Evolutionary conservation across 1,284 basidiomycete species (phyloP).

Genomic region (Malassezia equina): DNA sequence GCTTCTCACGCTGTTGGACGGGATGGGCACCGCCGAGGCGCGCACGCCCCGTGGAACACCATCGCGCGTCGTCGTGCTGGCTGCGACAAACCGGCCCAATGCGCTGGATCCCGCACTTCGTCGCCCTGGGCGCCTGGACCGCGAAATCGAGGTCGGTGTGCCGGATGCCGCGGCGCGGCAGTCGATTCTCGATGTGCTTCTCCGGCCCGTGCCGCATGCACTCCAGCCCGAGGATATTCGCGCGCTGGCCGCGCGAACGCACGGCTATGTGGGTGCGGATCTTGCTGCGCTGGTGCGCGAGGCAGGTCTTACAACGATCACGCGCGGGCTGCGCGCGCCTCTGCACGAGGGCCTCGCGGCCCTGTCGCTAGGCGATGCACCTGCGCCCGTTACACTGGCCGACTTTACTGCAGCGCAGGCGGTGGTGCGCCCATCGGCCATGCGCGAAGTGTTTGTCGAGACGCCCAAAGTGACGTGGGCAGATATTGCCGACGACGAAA

Average conservation of each 20-base stretch:
- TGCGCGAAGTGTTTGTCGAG: constrained; percentile 85
- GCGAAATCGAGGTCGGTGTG: constrained; percentile 93
- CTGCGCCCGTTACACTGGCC: constrained; percentile 21
- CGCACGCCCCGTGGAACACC: constrained; percentile 1
- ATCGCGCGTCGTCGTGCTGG: constrained; percentile 76
- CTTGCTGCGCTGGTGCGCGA: constrained; percentile 82
- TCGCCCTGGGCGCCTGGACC: constrained; percentile 85
- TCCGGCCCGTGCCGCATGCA: constrained; percentile 67
- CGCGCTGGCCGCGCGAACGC: constrained; percentile 65
- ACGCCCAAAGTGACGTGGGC: constrained; percentile 70
- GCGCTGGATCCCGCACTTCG: constrained; percentile 91
- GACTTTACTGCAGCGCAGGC: constrained; percentile 68
- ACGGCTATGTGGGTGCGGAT: constrained; percentile 96
- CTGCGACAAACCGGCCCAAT: constrained; percentile 92
- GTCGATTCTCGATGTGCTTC: constrained; percentile 71
- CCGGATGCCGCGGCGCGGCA: constrained; percentile 73
- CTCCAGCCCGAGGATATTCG: constrained; percentile 59
- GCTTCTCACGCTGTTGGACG: constrained; percentile 86
- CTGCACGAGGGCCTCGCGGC: constrained; percentile 18
- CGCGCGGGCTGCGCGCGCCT: constrained; percentile 1
- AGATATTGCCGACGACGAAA: constrained; percentile 57
- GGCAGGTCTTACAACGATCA: constrained; percentile 67
- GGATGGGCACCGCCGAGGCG: constrained; percentile 54
- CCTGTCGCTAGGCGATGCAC: constrained; percentile 16
- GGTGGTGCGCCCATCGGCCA: constrained; percentile 75